These are phyloP conservation scores for Micractinium sp. DNA, from an alignment of 139 green algal genomes.

Conservation along the genomic window DNA sequence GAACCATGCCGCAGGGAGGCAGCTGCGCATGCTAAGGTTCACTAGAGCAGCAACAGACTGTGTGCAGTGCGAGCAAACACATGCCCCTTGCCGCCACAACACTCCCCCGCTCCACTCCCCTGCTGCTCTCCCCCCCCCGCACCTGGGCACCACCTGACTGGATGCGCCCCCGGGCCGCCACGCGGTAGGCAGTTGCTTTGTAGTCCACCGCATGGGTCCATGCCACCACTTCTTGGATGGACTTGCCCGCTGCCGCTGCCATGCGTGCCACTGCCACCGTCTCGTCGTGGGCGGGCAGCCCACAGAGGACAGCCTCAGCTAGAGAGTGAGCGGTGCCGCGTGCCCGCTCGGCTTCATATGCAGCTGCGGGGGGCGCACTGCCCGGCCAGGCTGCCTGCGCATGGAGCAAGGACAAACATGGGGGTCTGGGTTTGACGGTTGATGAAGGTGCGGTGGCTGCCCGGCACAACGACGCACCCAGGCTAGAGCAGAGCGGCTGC, in stretches of 20 bases:
- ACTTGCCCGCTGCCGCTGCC: slow-evolving; percentile 52
- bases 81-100: no score
- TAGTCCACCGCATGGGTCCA: slow-evolving; percentile 18
- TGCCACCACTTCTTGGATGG: slow-evolving; percentile 39
- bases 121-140: not conserved
- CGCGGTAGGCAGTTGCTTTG: not conserved
- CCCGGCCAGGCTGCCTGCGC: slow-evolving; percentile 17
- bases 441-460: not conserved
- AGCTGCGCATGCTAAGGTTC: not conserved
- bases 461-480: no score
- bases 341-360: slow-evolving; percentile 22
- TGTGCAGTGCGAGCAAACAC: no score
- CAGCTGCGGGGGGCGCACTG: slow-evolving; percentile 8
- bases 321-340: slow-evolving; percentile 31
- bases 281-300: slow-evolving; percentile 65
- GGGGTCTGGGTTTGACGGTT: not conserved
- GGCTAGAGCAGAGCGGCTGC: not conserved
- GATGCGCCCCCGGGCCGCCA: slow-evolving; percentile 13
- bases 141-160: not conserved
- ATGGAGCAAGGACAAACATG: not conserved
- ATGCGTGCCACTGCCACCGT: slow-evolving; percentile 56
- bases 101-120: not conserved
- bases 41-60: no score
- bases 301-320: slow-evolving; percentile 54
- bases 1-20: not conserved